Conservation (phyloP, 1,284 basidiomycete genomes). For the Fomitopsis schrenkii region DNA sequence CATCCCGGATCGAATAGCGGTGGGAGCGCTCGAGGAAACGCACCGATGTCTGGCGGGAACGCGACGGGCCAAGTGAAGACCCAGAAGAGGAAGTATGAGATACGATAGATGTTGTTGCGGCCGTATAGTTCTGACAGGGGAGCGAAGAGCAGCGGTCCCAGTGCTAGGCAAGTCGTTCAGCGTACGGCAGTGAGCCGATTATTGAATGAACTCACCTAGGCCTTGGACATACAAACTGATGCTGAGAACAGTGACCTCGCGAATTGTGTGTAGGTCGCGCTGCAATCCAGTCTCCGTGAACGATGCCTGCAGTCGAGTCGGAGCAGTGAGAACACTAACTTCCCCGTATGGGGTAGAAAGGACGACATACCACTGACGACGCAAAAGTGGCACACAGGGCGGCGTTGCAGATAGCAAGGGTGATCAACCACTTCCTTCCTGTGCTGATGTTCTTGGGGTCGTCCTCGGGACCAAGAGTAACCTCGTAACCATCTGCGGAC, state of each 20-base stretch:
- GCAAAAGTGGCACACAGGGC: slow-evolving; percentile 67
- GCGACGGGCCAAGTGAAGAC: slow-evolving; percentile 51
- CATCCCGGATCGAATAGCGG: neutral
- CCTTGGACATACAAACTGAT: slow-evolving; percentile 71
- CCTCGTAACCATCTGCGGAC: slow-evolving; percentile 15
- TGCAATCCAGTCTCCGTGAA: slow-evolving; percentile 64
- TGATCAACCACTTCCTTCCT: slow-evolving; percentile 53
- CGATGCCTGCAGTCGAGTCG: slow-evolving; percentile 41
- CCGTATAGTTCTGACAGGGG: slow-evolving; percentile 53
- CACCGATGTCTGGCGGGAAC: slow-evolving; percentile 45
- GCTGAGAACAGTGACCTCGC: slow-evolving; percentile 64
- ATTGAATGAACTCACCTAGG: slow-evolving; percentile 29
- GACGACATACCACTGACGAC: slow-evolving; percentile 56
- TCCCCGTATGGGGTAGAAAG: neutral
- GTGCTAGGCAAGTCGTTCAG: slow-evolving; percentile 23
- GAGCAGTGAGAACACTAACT: neutral
- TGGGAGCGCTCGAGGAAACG: neutral
- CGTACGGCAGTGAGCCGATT: neutral
- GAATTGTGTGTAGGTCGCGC: slow-evolving; percentile 53
- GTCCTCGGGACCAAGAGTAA: slow-evolving; percentile 43
- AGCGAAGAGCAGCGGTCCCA: slow-evolving; percentile 46
- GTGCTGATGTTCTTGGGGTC: slow-evolving; percentile 46
- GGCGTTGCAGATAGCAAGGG: slow-evolving; percentile 48
- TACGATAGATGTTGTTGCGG: slow-evolving; percentile 35
- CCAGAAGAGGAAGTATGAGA: slow-evolving; percentile 35